Evolutionary conservation across 2,329 filamentous ascomycete species (phyloP).

Genomic region (Fusarium keratoplasticum): DNA sequence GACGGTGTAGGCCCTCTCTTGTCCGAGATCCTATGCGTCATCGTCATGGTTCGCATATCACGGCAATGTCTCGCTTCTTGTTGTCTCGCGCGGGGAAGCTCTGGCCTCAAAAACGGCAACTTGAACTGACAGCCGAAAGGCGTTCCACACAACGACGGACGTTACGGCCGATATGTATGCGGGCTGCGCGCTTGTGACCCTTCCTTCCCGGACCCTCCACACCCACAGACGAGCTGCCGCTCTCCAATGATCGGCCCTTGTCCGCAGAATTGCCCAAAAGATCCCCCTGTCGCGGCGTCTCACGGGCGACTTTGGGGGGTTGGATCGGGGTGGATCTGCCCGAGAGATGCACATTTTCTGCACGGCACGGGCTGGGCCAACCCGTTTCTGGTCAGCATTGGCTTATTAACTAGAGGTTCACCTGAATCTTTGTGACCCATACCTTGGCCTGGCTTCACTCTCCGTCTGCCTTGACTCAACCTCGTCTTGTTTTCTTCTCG

Average conservation of each 20-base stretch:
- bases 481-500: constrained; percentile 6
- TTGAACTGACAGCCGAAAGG: neutral
- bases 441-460: constrained; percentile 14
- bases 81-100: neutral
- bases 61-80: constrained; percentile 15
- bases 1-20: neutral
- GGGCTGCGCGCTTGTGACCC: constrained; percentile 28
- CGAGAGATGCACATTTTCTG: constrained; percentile 14
- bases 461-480: constrained; percentile 7
- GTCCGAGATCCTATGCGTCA: constrained; percentile 8
- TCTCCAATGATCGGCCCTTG: constrained; percentile 8
- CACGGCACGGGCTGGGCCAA: constrained; percentile 15
- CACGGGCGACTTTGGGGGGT: constrained; percentile 9
- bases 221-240: neutral
- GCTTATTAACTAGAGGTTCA: constrained; percentile 10
- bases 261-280: neutral
- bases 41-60: constrained; percentile 4
- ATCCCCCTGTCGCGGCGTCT: constrained; percentile 11
- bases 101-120: neutral
- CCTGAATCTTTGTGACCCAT: neutral
- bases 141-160: neutral
- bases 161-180: constrained; percentile 8
- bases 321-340: constrained; percentile 19
- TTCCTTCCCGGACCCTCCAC: constrained; percentile 2
- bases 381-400: constrained; percentile 15